Evolutionary conservation across 108 stramenopile genomes (phyloP).

Genomic region (Bacterosira constricta): DNA sequence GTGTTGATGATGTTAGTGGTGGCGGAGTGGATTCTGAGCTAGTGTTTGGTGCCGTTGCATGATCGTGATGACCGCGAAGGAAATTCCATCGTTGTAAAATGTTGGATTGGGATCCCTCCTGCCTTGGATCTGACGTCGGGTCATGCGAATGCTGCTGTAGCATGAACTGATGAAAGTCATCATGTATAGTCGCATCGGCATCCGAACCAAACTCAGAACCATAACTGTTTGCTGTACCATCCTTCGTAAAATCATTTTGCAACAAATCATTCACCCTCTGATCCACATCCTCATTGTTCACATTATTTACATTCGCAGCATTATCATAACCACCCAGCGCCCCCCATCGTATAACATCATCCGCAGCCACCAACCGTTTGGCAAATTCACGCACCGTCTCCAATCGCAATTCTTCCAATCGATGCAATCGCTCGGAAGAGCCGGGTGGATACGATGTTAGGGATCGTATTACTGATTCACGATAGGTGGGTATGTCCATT

Average conservation of each 20-base stretch:
- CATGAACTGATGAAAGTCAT: slow-evolving; percentile 29
- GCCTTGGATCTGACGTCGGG: neutral
- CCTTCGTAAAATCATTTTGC: too few species aligned
- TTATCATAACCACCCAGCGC: slow-evolving; percentile 9
- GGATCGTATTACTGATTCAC: slow-evolving; percentile 50
- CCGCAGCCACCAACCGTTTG: slow-evolving; percentile 40
- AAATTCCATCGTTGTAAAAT: slow-evolving; percentile 11
- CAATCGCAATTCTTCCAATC: slow-evolving; percentile 71
- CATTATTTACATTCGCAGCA: neutral
- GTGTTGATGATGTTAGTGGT: neutral
- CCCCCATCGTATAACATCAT: slow-evolving; percentile 47
- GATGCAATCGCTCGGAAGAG: slow-evolving; percentile 58
- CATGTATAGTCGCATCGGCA: slow-evolving; percentile 30
- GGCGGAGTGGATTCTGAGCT: neutral
- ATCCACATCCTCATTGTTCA: slow-evolving; percentile 19
- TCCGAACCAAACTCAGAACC: too few species aligned
- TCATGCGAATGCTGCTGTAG: slow-evolving; percentile 41
- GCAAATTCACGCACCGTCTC: slow-evolving; percentile 69
- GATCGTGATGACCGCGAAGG: neutral
- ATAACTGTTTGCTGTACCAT: too few species aligned
- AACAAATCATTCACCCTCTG: too few species aligned
- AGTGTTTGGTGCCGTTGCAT: neutral
- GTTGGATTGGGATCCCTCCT: neutral
- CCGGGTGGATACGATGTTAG: slow-evolving; percentile 82
- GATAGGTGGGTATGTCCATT: slow-evolving; percentile 33